Evolutionary conservation across 2,329 filamentous ascomycete genomes (phyloP), one percentile per base, ranked within the genome.

Genomic region (Fusarium equiseti): DNA sequence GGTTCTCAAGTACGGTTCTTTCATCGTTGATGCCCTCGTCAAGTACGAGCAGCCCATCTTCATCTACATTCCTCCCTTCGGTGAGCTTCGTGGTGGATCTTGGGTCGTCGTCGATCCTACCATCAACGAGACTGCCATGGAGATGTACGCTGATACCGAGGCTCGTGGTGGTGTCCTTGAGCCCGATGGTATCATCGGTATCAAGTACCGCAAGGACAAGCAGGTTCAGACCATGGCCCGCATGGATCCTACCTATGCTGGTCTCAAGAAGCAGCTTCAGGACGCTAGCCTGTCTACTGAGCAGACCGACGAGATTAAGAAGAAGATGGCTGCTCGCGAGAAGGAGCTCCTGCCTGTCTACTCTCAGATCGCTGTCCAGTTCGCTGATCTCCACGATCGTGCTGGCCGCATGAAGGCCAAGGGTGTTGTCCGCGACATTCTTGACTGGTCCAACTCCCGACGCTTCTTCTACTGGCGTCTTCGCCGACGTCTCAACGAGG

Each of bases 391-490:
- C 52, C 96, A 99, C 85, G 96, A 99, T 82, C 95, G 96, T 49
- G 91, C 96, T 45, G 96, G 95, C 64, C 94, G 96, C 83, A 99
- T 99, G 96, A 90, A 97, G 85, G 96, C 96, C 82, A 99, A 99
- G 90, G 92, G 94, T 68, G 91, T 92, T 61, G 97, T 99, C 77
- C 94, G 96, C 70, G 89, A 92, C 76, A 84, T 90, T 15, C 87
- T 99, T 43, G 88, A 91, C 77, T 98, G 95, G 96, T 87, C 89
- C 80, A 92, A 97, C 76, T 91, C 95, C 12, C 91, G 96, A 72
- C 92, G 95, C 79, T 98, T 96, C 93, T 98, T 99, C 88, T 99
- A 98, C 92, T 99, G 97, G 96, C 95, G 96, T 83, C 91, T 98
- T 69, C 95, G 97, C 82, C 92, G 96, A 80, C 90, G 96, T 83